phyloP scores from a whole-genome alignment of 345 rosid species.

The Trapa bicornis region DNA sequence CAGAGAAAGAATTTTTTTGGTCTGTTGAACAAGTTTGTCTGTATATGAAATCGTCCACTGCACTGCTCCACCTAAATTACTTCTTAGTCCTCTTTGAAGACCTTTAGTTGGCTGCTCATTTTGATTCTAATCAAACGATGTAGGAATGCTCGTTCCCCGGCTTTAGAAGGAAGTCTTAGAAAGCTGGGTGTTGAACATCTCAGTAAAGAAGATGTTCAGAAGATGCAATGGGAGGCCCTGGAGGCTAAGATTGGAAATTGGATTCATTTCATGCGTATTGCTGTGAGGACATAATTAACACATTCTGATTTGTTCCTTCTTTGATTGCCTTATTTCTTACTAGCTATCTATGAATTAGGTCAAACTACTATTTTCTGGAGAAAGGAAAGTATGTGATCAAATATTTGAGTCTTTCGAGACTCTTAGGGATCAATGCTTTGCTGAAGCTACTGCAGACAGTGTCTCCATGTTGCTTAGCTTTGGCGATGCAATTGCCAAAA shows the following conservation, averaged over 20 bases:
- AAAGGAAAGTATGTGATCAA: conserved; percentile 84
- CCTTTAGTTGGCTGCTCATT: background rate
- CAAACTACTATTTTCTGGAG: conserved; percentile 87
- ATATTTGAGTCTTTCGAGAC: conserved; percentile 79
- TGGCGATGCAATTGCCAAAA: conserved; percentile 94
- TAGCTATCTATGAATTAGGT: conserved; percentile 38
- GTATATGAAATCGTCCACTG: no score
- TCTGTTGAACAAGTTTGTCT: no score
- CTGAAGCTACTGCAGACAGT: conserved; percentile 69
- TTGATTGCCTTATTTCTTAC: conserved; percentile 4
- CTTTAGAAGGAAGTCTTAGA: conserved; percentile 73
- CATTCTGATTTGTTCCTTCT: background rate
- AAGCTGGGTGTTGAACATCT: conserved; percentile 94
- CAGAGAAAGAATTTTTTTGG: no score
- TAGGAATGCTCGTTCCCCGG: conserved; percentile 77
- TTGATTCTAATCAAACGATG: background rate
- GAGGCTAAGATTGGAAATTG: conserved; percentile 97
- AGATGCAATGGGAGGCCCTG: conserved; percentile 96
- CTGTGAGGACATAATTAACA: conserved; percentile 42
- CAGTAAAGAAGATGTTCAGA: conserved; percentile 93
- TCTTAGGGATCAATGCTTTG: conserved; percentile 84
- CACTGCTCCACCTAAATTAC: background rate
- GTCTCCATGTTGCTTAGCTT: conserved; percentile 93
- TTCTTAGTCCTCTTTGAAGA: background rate
- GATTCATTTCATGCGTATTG: conserved; percentile 98